Percentiles rank a stretch among this genome's conserved stretches.
Conservation (phyloP, 2,329 filamentous ascomycete species). For the Colletotrichum liriopes region DNA sequence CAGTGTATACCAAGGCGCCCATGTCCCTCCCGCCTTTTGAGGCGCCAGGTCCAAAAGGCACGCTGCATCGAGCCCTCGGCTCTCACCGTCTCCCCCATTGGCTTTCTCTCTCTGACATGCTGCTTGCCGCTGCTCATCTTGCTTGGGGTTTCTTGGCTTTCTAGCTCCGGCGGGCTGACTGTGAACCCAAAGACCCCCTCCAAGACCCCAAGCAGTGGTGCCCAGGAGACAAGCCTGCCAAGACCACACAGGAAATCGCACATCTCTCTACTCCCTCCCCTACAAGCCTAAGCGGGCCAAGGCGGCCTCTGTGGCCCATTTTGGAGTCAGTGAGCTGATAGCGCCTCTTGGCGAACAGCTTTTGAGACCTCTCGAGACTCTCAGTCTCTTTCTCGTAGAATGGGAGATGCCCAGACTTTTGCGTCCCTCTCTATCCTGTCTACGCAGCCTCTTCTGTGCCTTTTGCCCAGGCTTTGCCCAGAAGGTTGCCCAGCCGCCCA, state of each 20-base stretch:
- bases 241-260: slow-evolving; percentile 23
- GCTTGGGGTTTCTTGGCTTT: neutral
- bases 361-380: slow-evolving; percentile 30
- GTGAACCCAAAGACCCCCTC: neutral
- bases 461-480: slow-evolving; percentile 10
- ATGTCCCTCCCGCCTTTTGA: neutral
- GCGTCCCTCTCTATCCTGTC: neutral
- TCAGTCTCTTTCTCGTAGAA: neutral
- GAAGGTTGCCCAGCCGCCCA: slow-evolving; percentile 6
- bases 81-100: neutral
- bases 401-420: neutral
- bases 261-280: neutral
- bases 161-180: neutral
- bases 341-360: slow-evolving; percentile 36
- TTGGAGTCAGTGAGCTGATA: slow-evolving; percentile 41
- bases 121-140: slow-evolving; percentile 12
- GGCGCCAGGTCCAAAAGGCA: neutral
- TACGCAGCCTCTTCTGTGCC: neutral
- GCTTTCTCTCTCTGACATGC: neutral
- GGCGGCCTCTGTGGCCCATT: slow-evolving; percentile 32
- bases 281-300: slow-evolving; percentile 30
- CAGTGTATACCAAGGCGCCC: neutral
- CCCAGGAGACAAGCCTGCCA: slow-evolving; percentile 20
- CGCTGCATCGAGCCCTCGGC: neutral
- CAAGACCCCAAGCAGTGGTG: slow-evolving; percentile 4